Evolutionary conservation across 2,329 filamentous ascomycete species (phyloP).

Genomic region (Scortechinia acanthostroma): DNA sequence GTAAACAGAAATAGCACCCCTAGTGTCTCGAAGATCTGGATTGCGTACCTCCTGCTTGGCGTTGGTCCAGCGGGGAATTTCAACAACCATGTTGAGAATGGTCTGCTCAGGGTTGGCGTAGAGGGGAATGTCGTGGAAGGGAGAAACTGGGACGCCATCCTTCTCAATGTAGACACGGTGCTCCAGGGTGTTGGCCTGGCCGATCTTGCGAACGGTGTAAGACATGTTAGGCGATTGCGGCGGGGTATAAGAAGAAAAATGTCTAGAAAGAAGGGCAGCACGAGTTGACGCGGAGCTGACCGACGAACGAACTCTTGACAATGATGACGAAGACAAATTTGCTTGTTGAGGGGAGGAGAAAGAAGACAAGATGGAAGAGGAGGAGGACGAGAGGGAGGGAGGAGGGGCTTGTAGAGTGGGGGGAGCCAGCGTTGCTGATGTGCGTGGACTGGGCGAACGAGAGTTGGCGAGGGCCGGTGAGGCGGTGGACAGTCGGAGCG

Average conservation of each 20-base stretch:
- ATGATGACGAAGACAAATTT: too few relatives aligned
- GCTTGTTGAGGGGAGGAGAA: too few relatives aligned
- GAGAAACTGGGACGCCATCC: conserved; percentile 26
- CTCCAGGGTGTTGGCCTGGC: neutral
- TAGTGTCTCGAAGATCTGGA: conserved; percentile 15
- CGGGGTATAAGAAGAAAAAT: neutral
- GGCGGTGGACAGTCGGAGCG: neutral
- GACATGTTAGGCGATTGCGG: neutral
- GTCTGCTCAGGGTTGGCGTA: conserved; percentile 23
- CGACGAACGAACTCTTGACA: neutral
- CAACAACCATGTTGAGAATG: conserved; percentile 27
- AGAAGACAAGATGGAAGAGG: neutral
- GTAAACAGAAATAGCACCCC: neutral
- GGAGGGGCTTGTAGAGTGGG: neutral
- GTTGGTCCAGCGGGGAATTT: conserved; percentile 31
- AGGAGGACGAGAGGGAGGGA: neutral
- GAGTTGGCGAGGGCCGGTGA: neutral
- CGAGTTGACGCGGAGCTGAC: neutral
- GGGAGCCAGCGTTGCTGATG: neutral
- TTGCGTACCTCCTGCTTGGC: conserved; percentile 25
- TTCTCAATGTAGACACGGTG: conserved; percentile 26
- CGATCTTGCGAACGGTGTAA: conserved; percentile 3
- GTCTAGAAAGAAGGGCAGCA: neutral
- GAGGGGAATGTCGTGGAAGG: conserved; percentile 31
- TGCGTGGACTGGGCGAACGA: neutral